Evolutionary conservation across 139 green algal genomes (phyloP).

Genomic region (Desmodesmus armatus): DNA sequence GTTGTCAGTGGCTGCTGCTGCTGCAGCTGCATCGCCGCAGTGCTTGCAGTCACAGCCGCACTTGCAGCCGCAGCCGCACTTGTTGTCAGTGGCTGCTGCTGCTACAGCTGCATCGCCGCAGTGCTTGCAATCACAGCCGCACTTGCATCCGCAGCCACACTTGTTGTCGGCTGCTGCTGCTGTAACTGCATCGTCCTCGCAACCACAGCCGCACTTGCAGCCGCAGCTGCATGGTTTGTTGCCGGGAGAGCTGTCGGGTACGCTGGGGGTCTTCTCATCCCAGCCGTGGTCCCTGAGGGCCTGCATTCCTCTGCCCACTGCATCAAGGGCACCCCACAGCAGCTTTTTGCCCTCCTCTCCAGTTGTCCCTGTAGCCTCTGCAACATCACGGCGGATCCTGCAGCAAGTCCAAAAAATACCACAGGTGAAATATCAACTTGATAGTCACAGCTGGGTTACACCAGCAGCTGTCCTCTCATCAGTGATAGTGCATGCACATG

Average conservation of each 20-base stretch:
- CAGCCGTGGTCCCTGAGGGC: slow-evolving; percentile 40
- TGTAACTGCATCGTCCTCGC: neutral
- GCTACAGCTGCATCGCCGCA: no score
- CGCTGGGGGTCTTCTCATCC: slow-evolving; percentile 47
- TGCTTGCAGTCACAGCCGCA: no score
- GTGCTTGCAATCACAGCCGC: neutral
- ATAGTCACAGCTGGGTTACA: neutral
- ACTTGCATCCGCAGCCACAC: neutral
- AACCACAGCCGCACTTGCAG: neutral
- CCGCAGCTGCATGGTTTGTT: neutral
- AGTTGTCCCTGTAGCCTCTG: slow-evolving; percentile 17
- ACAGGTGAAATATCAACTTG: neutral
- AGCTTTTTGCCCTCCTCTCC: neutral
- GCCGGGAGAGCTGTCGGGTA: neutral
- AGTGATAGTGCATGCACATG: no score
- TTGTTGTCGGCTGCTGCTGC: neutral
- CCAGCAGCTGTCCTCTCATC: no score
- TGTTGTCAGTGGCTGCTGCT: no score
- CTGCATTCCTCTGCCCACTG: slow-evolving; percentile 21
- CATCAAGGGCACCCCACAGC: slow-evolving; percentile 4
- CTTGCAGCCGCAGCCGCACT: no score
- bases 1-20: no score
- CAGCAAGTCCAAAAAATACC: no score
- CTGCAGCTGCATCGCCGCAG: no score
- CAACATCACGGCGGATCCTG: slow-evolving; percentile 37